Evolutionary conservation across 2,329 filamentous ascomycete species (phyloP), one percentile per base, ranked within the genome.

Genomic region (Aureobasidium lini): DNA sequence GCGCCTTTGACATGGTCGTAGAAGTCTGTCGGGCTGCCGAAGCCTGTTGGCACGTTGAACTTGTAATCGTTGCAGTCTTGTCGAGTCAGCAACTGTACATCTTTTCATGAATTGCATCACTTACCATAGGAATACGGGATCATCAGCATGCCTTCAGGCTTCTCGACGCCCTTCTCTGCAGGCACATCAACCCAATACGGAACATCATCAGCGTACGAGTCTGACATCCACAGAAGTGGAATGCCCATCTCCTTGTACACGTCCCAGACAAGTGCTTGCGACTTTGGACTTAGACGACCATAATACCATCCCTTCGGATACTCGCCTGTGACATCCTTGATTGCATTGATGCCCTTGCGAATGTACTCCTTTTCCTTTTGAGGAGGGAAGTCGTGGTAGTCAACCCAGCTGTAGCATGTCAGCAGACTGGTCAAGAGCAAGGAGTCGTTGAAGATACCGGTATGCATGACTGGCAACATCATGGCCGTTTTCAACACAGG

Each of bases 131-230:
- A 74, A 66, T 82, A 82, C 4, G 79, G 79, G 15, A 82, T 69
- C 76, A 82, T 81, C 2, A 83, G 68, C 60, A 77, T 73, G n/a
- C 80, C 79, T 62, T 81, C 76, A 1, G 75, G 69, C 15, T 70
- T 67, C 0, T 66, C 62, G 13, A 68, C 69, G 9, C 73, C 68
- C 6, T 73, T 70, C 68, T 83, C 81, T 32, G 73, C 70, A 0
- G 79, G 79, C 1, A 82, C 68, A 64, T 82, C 80, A 4, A 77
- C 71, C 80, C 79, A 82, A 67, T 82, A 82, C 0, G 80, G 80
- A 6, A 82, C 69, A 60, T 83, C 80, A 60, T 83, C 81, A 13
- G 79, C 78, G 61, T 82, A 83, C 0, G 73, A 75, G 62, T 83
- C 80, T 15, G 71, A 72, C 23, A 74, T 73, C 73, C 78, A 83